Evolutionary conservation across 129 eudicot species (phyloP), one percentile per base, ranked within the genome.

Genomic region (Saussurea involucrata): DNA sequence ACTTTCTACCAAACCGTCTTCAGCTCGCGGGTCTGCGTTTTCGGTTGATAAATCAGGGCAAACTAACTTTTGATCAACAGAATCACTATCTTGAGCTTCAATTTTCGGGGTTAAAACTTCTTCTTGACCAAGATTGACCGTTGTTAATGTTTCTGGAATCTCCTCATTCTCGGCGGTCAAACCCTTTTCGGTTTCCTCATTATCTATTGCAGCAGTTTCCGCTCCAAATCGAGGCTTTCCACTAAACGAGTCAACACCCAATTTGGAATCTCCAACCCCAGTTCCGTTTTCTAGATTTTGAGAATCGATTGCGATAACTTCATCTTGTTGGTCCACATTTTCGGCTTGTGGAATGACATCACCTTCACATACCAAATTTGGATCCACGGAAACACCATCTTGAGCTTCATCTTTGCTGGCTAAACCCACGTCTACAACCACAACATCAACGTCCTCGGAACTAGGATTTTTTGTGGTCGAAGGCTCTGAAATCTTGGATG

Each of bases 361-460:
- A 28, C 71, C 76, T 31, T 73, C 77, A 65, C 20, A 13, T 28
- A 24, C 33, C 34, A 24, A 63, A 66, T 31, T 65, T 7, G 46
- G 75, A 46, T 72, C 42, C 29, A 13, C 68, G 21, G 25, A 71
- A 32, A 31, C 66, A 29, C 12, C 71, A 87, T 70, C 84, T 55
- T 53, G 64, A 66, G 36, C 64, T 71, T 78, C 71, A 71, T 72
- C 80, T 66, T 78, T 74, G 17, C 74, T 24, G 20, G 72, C 40
- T 21, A 78, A 24, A 24, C 66, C 84, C 58, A 76, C 80, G 28
- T 81, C 86, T 25, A 21, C 72, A 76, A 36, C 69, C 55, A 67
- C 82, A 36, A 69, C 28, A 13, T 20, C 42, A 22, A 46, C 83
- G 21, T 46, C 68, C 33, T 42, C 72, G 0, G 24, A 28, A 68